A percentile compares a stretch with the other conserved stretches of the same genome.
Conservation (phyloP, 768 basidiomycete species). For the Mrakia hoshinonis region DNA sequence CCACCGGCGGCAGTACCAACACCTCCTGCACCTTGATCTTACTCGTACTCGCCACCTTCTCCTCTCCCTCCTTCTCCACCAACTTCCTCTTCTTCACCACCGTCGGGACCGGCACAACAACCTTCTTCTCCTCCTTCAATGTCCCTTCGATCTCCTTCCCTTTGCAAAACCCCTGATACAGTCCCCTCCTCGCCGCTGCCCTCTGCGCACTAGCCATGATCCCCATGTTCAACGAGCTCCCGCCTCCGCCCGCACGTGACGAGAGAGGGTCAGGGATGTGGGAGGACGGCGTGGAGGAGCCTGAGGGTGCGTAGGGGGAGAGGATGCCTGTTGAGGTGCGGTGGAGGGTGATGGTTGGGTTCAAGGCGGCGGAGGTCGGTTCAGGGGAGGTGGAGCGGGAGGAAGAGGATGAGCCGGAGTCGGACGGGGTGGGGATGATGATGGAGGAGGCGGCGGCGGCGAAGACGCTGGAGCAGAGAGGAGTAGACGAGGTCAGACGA, state of each 20-base stretch:
- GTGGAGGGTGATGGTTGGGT: constrained; percentile 40
- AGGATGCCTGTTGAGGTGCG: constrained; percentile 63
- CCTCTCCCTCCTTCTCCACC: not conserved
- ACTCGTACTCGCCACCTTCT: not conserved
- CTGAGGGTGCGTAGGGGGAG: constrained; percentile 61
- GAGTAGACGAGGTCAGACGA: not conserved
- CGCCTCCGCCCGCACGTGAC: constrained; percentile 43
- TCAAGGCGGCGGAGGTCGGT: constrained; percentile 17
- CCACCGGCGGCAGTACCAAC: not conserved
- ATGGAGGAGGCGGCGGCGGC: constrained; percentile 74
- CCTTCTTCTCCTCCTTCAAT: not conserved
- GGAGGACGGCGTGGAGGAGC: constrained; percentile 48
- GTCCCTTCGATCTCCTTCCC: constrained; percentile 49
- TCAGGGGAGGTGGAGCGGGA: constrained; percentile 15
- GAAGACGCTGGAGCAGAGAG: constrained; percentile 54
- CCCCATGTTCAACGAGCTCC: constrained; percentile 44
- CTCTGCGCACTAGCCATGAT: constrained; percentile 61
- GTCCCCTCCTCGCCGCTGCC: constrained; percentile 61
- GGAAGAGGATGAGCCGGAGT: constrained; percentile 26
- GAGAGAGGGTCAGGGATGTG: constrained; percentile 31
- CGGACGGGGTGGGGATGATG: constrained; percentile 52
- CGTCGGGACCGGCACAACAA: not conserved
- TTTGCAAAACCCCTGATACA: constrained; percentile 75
- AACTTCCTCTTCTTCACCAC: constrained; percentile 19
- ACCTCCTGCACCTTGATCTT: not conserved